A percentile compares a stretch with the other conserved stretches of the same genome.
These are phyloP conservation scores for Amanita molliuscula DNA, from an alignment of 768 basidiomycete genomes.

Conservation along the genomic window DNA sequence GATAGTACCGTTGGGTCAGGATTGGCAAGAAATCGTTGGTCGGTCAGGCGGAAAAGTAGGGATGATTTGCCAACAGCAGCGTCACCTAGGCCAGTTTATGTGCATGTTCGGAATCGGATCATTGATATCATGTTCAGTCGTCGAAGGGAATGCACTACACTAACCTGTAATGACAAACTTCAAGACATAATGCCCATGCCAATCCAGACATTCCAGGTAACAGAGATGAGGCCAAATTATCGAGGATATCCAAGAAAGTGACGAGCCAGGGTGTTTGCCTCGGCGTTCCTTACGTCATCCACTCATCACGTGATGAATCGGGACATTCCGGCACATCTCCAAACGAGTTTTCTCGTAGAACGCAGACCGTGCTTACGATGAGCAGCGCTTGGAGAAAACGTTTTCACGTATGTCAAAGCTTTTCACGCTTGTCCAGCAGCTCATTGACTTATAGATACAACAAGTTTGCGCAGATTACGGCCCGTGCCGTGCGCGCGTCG, in stretches of 20 bases:
- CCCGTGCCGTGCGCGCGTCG: constrained; percentile 83
- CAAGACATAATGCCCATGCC: constrained; percentile 72
- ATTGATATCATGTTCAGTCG: neutral
- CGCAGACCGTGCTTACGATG: constrained; percentile 34
- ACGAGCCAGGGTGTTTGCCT: no score
- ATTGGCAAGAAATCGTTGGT: constrained; percentile 77
- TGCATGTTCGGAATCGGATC: neutral
- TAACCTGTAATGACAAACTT: constrained; percentile 68
- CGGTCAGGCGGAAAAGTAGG: constrained; percentile 75
- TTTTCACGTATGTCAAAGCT: constrained; percentile 61
- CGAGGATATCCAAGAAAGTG: no score
- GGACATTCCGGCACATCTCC: constrained; percentile 24
- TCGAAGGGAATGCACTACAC: neutral
- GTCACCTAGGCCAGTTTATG: constrained; percentile 38
- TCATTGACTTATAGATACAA: constrained; percentile 63
- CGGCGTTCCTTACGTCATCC: constrained; percentile 9
- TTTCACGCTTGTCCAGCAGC: neutral
- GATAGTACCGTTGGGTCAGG: constrained; percentile 77
- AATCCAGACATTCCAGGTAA: constrained; percentile 29
- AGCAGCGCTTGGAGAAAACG: constrained; percentile 64
- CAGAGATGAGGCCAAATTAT: neutral
- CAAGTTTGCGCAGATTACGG: constrained; percentile 94
- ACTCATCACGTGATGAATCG: constrained; percentile 21
- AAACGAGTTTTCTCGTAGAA: constrained; percentile 13
- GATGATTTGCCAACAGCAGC: constrained; percentile 84